Conservation (phyloP, 345 rosid genomes). For the Corymbia maculata region DNA sequence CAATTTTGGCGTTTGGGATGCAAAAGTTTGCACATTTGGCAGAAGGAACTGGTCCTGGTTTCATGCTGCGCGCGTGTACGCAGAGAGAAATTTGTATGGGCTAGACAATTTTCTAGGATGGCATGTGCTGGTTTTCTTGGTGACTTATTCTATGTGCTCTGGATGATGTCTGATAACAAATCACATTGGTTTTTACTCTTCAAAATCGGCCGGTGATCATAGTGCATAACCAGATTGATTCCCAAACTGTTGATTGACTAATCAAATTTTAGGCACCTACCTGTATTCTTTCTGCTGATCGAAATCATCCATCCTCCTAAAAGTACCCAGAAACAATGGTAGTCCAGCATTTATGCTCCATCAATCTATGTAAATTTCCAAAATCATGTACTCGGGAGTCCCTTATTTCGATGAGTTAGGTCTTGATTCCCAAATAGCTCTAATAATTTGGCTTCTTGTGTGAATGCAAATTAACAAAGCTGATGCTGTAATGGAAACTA, state of each 20-base stretch:
- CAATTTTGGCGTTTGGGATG: not conserved
- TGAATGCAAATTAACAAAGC: not conserved
- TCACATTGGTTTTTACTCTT: not conserved
- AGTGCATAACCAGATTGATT: not conserved
- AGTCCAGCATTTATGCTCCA: not conserved
- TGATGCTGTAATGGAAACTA: not conserved
- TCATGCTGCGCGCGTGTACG: not conserved
- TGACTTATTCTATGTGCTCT: not conserved
- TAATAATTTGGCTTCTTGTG: not conserved
- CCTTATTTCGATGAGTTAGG: not conserved
- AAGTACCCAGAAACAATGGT: not conserved
- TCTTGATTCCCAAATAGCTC: not conserved
- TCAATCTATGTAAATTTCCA: not conserved
- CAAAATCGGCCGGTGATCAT: not conserved
- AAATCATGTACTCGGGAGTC: not conserved
- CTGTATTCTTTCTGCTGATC: not conserved
- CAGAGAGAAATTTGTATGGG: not conserved
- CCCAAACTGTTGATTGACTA: not conserved
- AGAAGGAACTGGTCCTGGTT: not conserved
- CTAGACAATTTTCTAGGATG: not conserved
- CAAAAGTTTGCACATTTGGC: not conserved
- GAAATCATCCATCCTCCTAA: not conserved
- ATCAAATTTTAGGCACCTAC: not conserved
- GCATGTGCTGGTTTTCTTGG: not conserved
- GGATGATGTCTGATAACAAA: not conserved